phyloP scores from a whole-genome alignment of 768 basidiomycete genomes.

The Astraeus odoratus region DNA sequence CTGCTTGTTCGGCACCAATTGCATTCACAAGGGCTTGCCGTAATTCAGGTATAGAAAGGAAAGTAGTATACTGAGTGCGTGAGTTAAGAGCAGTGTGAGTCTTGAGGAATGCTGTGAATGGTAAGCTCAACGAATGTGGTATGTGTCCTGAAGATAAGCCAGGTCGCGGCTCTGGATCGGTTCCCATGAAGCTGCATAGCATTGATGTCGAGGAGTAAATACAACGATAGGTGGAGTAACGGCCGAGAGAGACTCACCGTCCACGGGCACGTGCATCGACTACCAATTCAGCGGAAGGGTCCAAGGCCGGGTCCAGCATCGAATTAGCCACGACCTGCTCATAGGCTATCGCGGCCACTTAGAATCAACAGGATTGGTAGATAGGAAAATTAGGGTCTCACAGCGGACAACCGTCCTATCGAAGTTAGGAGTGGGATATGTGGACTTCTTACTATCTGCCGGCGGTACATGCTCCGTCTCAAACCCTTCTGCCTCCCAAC shows the following conservation, averaged over 20 bases:
- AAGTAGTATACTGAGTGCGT: conserved; percentile 47
- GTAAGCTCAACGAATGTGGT: conserved; percentile 76
- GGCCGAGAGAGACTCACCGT: conserved; percentile 42
- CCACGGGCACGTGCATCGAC: conserved; percentile 84
- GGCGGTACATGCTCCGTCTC: conserved; percentile 36
- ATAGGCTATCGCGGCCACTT: conserved; percentile 48
- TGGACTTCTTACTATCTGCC: conserved; percentile 17
- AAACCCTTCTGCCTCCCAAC: conserved; percentile 66
- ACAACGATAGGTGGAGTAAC: background rate
- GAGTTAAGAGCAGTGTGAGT: conserved; percentile 27
- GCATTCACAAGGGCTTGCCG: conserved; percentile 51
- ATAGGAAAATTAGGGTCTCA: conserved; percentile 28
- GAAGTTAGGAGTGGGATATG: conserved; percentile 50
- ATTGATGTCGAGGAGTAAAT: conserved; percentile 5
- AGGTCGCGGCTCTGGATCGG: conserved; percentile 83
- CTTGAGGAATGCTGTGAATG: conserved; percentile 70
- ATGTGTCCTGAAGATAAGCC: conserved; percentile 90
- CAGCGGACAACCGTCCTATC: conserved; percentile 42
- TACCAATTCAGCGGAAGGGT: conserved; percentile 55
- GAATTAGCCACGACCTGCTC: conserved; percentile 76
- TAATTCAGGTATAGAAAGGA: conserved; percentile 53
- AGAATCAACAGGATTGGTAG: conserved; percentile 22
- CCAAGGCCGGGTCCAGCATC: conserved; percentile 34
- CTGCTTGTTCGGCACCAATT: conserved; percentile 50
- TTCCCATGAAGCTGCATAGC: conserved; percentile 62